Conservation (phyloP, 139 green algal species). For the Chlorella sorokiniana region DNA sequence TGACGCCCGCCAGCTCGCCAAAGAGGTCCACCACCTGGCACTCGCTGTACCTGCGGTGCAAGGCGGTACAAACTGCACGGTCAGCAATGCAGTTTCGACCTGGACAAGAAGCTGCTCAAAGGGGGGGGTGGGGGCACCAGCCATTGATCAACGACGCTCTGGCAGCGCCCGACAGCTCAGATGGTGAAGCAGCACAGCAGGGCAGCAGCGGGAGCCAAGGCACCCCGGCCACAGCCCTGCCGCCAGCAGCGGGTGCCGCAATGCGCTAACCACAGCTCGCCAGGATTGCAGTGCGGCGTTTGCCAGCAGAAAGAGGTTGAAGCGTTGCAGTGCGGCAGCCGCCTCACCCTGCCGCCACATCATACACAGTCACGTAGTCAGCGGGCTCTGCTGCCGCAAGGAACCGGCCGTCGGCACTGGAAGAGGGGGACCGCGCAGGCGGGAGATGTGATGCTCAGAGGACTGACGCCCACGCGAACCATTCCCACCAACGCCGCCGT, state of each 20-base stretch:
- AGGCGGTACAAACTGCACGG: not conserved
- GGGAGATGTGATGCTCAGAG: not conserved
- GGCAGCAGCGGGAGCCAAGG: too few relatives aligned
- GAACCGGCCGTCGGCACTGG: slow-evolving; percentile 69
- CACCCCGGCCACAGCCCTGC: too few relatives aligned
- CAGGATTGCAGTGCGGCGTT: not conserved
- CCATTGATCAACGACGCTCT: too few relatives aligned
- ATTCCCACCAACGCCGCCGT: not conserved
- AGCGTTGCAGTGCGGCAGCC: not conserved
- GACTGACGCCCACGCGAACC: not conserved
- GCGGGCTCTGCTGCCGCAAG: slow-evolving; percentile 87
- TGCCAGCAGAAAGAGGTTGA: not conserved
- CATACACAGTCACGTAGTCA: slow-evolving; percentile 94
- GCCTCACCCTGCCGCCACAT: slow-evolving; percentile 47
- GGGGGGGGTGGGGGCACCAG: too few relatives aligned
- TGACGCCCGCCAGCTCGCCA: slow-evolving; percentile 60
- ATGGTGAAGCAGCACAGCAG: too few relatives aligned
- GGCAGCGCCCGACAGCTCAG: too few relatives aligned
- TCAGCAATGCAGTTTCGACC: not conserved
- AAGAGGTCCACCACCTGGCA: slow-evolving; percentile 87
- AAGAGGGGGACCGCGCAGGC: not conserved
- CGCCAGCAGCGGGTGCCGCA: too few relatives aligned
- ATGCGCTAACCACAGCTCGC: not conserved
- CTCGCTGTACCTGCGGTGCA: slow-evolving; percentile 37
- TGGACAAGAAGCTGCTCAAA: not conserved